Conservation (phyloP, 2,329 filamentous ascomycete genomes). For the Ceratocystiopsis minuta region DNA sequence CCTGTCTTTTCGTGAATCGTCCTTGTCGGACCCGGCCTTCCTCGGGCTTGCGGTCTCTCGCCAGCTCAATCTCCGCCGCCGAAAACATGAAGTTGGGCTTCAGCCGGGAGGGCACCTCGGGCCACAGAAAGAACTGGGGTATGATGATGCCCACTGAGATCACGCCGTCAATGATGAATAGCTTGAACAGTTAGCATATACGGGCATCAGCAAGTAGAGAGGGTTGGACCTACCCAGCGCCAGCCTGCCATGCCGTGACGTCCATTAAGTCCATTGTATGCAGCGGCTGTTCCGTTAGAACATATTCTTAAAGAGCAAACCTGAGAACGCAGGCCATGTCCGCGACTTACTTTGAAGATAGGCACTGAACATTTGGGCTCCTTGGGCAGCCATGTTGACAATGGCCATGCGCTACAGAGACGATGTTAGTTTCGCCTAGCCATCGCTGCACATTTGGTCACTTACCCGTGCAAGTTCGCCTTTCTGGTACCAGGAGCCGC, state of each 20-base stretch:
- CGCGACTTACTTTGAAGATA: conserved; percentile 16
- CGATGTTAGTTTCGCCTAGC: too few species aligned
- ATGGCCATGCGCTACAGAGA: conserved; percentile 4
- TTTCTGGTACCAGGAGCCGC: conserved; percentile 7
- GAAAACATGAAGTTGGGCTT: conserved; percentile 10
- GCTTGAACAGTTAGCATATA: conserved; percentile 3
- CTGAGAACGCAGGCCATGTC: too few species aligned
- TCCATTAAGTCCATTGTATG: conserved; percentile 31
- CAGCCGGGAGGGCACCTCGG: conserved; percentile 20
- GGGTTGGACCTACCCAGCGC: conserved; percentile 18
- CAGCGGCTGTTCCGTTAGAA: conserved; percentile 11
- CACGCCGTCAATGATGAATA: conserved; percentile 37
- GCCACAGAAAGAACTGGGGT: conserved; percentile 28
- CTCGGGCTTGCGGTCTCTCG: conserved; percentile 6
- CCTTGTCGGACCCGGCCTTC: conserved; percentile 7
- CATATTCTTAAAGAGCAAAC: too few species aligned
- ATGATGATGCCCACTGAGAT: conserved; percentile 34
- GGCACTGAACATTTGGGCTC: conserved; percentile 13
- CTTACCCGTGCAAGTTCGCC: conserved; percentile 3
- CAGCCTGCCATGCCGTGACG: conserved; percentile 32
- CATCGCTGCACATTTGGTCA: too few species aligned
- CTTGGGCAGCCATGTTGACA: conserved; percentile 5
- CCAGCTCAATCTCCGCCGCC: conserved; percentile 4
- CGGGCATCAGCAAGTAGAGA: neutral
- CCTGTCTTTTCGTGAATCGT: conserved; percentile 3